A percentile compares a stretch with the other conserved stretches of the same genome.
Conservation (phyloP, 106 monocot species). For the Dendrobium chrysotoxum region DNA sequence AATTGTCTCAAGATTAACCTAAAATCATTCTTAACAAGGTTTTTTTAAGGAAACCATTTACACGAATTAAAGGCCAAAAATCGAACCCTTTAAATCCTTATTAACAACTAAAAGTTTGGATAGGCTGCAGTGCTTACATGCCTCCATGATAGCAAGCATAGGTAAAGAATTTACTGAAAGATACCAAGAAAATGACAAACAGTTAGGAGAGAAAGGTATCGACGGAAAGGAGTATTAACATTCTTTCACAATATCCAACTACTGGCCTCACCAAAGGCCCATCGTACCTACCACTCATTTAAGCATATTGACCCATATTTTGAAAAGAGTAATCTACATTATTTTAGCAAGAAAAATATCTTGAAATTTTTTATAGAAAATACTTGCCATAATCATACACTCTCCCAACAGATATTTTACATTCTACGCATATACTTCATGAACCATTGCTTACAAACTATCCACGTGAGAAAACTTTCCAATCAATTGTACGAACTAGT, state of each 20-base stretch:
- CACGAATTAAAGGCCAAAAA: background rate
- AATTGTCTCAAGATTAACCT: background rate
- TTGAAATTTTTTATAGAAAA: background rate
- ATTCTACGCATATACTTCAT: too few relatives aligned
- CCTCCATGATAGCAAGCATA: background rate
- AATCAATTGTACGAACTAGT: background rate
- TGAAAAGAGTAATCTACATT: background rate
- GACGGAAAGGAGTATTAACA: background rate
- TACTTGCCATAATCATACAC: background rate
- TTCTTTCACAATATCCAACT: background rate
- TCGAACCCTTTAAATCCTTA: background rate
- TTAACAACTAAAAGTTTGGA: background rate
- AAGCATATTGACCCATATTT: background rate
- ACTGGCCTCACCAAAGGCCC: background rate
- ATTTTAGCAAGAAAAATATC: background rate
- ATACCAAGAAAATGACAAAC: background rate
- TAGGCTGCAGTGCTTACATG: background rate
- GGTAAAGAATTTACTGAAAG: background rate
- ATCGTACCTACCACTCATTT: background rate
- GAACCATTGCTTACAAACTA: background rate
- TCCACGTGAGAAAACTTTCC: background rate
- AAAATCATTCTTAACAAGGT: background rate
- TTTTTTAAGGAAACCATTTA: background rate
- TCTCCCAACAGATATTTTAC: too few relatives aligned
- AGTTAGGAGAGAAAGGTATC: background rate